phyloP scores from a whole-genome alignment of 2,329 filamentous ascomycete species.

The Talaromyces sp. region DNA sequence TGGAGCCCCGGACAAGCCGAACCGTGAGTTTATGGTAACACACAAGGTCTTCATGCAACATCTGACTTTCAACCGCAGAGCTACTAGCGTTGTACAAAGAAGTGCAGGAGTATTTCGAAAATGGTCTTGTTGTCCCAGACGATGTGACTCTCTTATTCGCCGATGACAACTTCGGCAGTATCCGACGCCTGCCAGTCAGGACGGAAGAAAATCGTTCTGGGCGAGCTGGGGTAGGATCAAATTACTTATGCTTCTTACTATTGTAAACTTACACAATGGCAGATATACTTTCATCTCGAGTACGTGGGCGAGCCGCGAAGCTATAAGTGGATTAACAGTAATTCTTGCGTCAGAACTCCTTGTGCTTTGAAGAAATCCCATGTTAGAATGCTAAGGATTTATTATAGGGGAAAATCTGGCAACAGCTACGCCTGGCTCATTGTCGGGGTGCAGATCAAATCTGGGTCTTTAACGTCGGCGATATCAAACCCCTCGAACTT shows the following conservation, averaged over 20 bases:
- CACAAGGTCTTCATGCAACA: too few species aligned
- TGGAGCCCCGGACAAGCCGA: slow-evolving; percentile 1
- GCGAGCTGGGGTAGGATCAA: slow-evolving; percentile 52
- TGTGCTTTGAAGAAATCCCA: too few species aligned
- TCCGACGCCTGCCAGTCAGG: slow-evolving; percentile 58
- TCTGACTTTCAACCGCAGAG: neutral
- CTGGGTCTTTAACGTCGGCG: slow-evolving; percentile 66
- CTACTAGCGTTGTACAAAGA: slow-evolving; percentile 61
- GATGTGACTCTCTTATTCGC: slow-evolving; percentile 66
- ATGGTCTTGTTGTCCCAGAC: slow-evolving; percentile 61
- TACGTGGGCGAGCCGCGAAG: slow-evolving; percentile 61
- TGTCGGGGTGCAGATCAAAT: slow-evolving; percentile 58
- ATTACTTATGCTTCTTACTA: too few species aligned
- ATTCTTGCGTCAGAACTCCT: slow-evolving; percentile 37
- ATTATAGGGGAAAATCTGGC: slow-evolving; percentile 58
- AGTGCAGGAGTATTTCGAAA: slow-evolving; percentile 66
- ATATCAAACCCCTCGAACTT: slow-evolving; percentile 56
- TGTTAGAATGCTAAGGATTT: neutral
- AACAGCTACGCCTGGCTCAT: slow-evolving; percentile 63
- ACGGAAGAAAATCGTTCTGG: slow-evolving; percentile 59
- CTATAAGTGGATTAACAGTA: slow-evolving; percentile 65
- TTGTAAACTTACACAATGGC: neutral
- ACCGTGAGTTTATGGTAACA: neutral
- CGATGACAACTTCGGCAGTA: slow-evolving; percentile 68
- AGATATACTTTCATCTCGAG: slow-evolving; percentile 58